phyloP scores from a whole-genome alignment of 768 basidiomycete genomes.

The Tulasnella sp. region DNA sequence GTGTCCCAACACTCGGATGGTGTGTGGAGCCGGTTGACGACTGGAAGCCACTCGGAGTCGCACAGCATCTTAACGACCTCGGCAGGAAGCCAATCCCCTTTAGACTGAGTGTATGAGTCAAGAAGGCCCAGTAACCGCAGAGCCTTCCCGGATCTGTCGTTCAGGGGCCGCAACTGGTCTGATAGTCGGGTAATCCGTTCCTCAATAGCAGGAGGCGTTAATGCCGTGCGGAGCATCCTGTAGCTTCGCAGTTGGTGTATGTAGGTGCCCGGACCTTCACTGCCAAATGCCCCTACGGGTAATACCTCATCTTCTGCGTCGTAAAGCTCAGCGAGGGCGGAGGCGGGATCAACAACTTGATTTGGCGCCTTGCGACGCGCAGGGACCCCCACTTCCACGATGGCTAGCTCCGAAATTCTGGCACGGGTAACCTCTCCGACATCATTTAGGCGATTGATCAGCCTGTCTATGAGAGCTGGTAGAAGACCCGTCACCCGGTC shows the following conservation, averaged over 20 bases:
- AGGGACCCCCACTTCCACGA: not conserved
- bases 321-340: not conserved
- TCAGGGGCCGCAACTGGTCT: not conserved
- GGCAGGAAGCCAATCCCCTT: conserved; percentile 45
- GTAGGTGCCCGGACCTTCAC: not conserved
- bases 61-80: conserved; percentile 37
- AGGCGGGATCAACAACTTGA: not conserved
- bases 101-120: conserved; percentile 33
- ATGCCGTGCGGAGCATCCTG: not conserved
- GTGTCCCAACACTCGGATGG: not conserved
- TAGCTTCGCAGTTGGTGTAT: not conserved
- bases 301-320: conserved; percentile 11
- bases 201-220: not conserved
- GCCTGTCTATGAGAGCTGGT: not conserved
- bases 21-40: not conserved
- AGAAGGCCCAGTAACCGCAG: not conserved
- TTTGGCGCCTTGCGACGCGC: not conserved
- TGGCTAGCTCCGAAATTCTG: not conserved
- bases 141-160: not conserved
- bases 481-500: not conserved
- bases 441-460: not conserved
- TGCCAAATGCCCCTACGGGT: not conserved
- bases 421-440: not conserved
- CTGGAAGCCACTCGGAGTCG: not conserved
- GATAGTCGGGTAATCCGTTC: not conserved